These are phyloP conservation scores for Aspergillus alliaceus DNA, from an alignment of 2,329 filamentous ascomycete genomes.

Conservation along the genomic window DNA sequence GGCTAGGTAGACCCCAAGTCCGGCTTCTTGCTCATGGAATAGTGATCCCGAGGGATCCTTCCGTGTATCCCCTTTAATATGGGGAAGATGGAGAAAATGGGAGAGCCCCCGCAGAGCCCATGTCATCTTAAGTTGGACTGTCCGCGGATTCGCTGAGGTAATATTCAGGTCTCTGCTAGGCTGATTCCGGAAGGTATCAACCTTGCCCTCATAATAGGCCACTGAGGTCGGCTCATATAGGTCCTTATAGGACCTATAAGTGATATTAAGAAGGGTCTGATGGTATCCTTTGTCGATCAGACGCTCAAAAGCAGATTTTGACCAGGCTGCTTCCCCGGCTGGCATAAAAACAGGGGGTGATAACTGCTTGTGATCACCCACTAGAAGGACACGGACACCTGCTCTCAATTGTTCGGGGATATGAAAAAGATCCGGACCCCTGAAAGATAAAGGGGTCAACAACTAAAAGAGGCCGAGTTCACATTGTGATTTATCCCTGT, in stretches of 20 bases:
- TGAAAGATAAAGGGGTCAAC: too few relatives aligned
- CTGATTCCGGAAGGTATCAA: not conserved
- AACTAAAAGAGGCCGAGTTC: too few relatives aligned
- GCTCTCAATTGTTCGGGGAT: too few relatives aligned
- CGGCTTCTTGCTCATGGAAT: not conserved
- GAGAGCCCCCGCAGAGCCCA: not conserved
- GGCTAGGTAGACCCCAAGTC: not conserved
- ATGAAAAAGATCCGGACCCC: too few relatives aligned
- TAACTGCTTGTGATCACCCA: too few relatives aligned
- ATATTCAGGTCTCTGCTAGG: not conserved
- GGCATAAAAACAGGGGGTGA: too few relatives aligned
- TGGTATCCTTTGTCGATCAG: too few relatives aligned
- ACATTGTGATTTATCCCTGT: too few relatives aligned
- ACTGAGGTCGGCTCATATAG: not conserved
- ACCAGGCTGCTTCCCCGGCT: too few relatives aligned
- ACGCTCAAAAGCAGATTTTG: too few relatives aligned
- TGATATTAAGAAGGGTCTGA: too few relatives aligned
- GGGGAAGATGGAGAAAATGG: slow-evolving; percentile 1
- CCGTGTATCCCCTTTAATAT: not conserved
- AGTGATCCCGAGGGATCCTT: not conserved
- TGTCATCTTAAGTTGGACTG: not conserved
- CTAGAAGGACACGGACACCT: too few relatives aligned
- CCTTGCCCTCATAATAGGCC: slow-evolving; percentile 1
- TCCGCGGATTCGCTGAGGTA: not conserved
- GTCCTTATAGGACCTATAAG: not conserved